These are phyloP conservation scores for Hypoxylon rickii DNA, from an alignment of 495 filamentous ascomycete genomes.

Conservation along the genomic window DNA sequence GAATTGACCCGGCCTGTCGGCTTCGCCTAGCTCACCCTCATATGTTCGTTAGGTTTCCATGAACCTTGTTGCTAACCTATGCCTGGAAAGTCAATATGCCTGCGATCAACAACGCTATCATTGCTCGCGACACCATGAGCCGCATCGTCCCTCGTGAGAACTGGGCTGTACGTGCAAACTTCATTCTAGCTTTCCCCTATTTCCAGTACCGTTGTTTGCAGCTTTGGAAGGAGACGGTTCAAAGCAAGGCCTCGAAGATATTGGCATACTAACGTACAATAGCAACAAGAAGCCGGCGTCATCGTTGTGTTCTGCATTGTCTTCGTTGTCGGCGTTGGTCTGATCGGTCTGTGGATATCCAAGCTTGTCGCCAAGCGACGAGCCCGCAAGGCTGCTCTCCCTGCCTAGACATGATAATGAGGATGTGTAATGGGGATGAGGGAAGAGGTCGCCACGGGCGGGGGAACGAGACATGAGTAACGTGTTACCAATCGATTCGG, in stretches of 20 bases:
- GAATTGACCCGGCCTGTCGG: constrained; percentile 9
- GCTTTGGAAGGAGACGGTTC: background rate
- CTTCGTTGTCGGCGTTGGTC: constrained; percentile 54
- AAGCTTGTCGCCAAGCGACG: constrained; percentile 47
- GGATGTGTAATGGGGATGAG: constrained; percentile 11
- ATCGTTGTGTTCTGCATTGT: constrained; percentile 64
- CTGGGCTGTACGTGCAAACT: constrained; percentile 40
- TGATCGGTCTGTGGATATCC: constrained; percentile 52
- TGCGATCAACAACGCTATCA: constrained; percentile 50
- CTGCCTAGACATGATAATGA: constrained; percentile 19
- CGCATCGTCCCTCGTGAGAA: constrained; percentile 56
- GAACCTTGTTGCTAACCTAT: constrained; percentile 21
- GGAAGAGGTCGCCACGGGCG: constrained; percentile 13
- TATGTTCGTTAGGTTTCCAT: background rate
- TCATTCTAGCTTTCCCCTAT: background rate
- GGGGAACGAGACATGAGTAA: constrained; percentile 28
- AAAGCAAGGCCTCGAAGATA: background rate
- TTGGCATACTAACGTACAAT: constrained; percentile 12
- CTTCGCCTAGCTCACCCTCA: background rate
- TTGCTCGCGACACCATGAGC: constrained; percentile 51
- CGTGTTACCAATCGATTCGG: constrained; percentile 20
- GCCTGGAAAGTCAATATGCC: constrained; percentile 44
- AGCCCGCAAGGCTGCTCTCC: constrained; percentile 40
- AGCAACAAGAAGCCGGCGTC: constrained; percentile 55
- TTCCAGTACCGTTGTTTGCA: background rate